phyloP scores from a whole-genome alignment of 2,329 filamentous ascomycete genomes.

The Cryphonectria carpinicola region DNA sequence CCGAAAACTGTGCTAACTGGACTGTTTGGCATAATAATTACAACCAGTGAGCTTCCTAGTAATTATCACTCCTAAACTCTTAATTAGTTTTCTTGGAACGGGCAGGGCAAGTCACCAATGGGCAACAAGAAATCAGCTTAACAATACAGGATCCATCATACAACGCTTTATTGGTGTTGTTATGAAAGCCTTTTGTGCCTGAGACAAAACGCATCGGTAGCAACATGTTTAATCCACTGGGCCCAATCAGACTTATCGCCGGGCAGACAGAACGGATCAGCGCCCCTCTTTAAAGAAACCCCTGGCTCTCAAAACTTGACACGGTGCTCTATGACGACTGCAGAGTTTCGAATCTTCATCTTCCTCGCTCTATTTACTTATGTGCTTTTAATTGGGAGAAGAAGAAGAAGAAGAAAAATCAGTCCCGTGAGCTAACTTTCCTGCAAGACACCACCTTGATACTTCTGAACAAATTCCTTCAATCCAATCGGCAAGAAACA shows the following conservation, averaged over 20 bases:
- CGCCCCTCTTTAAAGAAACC: neutral
- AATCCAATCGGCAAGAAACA: neutral
- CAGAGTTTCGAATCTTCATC: neutral
- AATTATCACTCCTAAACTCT: neutral
- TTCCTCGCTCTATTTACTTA: neutral
- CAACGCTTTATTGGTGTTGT: neutral
- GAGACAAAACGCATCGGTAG: neutral
- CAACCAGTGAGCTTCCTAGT: neutral
- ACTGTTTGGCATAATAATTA: neutral
- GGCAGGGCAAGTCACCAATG: neutral
- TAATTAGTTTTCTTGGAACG: neutral
- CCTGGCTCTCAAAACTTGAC: neutral
- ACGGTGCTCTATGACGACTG: neutral
- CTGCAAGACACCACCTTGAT: neutral
- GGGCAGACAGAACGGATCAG: neutral
- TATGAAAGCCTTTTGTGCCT: neutral
- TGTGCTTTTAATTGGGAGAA: too few species aligned
- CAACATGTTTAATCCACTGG: neutral
- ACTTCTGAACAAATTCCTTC: neutral
- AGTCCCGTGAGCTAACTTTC: neutral
- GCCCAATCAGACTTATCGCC: neutral
- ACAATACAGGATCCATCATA: neutral
- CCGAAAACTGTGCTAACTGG: neutral
- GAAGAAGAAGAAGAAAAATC: too few species aligned
- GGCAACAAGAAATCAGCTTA: neutral